Evolutionary conservation across 352 stramenopile species (phyloP).

Genomic region (Phytopythium mirpurense): DNA sequence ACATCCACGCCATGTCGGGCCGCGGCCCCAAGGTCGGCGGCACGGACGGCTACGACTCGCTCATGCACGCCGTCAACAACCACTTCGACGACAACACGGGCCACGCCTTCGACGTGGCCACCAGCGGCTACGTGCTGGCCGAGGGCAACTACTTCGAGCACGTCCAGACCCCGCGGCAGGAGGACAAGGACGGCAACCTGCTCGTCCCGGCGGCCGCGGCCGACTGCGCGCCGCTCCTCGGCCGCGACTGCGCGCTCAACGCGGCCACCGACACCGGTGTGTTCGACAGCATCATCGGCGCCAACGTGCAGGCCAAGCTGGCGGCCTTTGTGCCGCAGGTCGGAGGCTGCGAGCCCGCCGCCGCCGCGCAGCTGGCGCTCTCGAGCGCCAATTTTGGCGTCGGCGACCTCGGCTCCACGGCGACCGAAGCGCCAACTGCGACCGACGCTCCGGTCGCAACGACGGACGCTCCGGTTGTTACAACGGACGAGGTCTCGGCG

Average conservation of each 20-base stretch:
- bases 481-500: too few species aligned
- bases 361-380: constrained; percentile 10
- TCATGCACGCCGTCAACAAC: constrained; percentile 29
- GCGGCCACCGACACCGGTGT: constrained; percentile 7
- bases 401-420: not conserved
- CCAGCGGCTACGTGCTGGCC: constrained; percentile 13
- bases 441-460: too few species aligned
- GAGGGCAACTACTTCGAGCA: constrained; percentile 29
- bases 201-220: constrained; percentile 7
- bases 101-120: constrained; percentile 20
- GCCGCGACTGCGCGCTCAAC: constrained; percentile 12
- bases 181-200: constrained; percentile 9
- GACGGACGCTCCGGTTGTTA: too few species aligned
- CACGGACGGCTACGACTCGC: constrained; percentile 7
- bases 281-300: constrained; percentile 7
- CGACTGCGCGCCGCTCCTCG: constrained; percentile 9
- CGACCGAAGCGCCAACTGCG: too few species aligned
- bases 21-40: constrained; percentile 34
- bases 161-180: constrained; percentile 6
- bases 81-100: constrained; percentile 17
- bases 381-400: constrained; percentile 14
- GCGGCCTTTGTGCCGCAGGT: constrained; percentile 13
- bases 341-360: constrained; percentile 9
- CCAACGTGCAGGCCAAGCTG: constrained; percentile 9
- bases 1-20: constrained; percentile 36